Evolutionary conservation across 371 early-diverging fungal genomes (phyloP).

Genomic region (Phascolomyces articulosus): DNA sequence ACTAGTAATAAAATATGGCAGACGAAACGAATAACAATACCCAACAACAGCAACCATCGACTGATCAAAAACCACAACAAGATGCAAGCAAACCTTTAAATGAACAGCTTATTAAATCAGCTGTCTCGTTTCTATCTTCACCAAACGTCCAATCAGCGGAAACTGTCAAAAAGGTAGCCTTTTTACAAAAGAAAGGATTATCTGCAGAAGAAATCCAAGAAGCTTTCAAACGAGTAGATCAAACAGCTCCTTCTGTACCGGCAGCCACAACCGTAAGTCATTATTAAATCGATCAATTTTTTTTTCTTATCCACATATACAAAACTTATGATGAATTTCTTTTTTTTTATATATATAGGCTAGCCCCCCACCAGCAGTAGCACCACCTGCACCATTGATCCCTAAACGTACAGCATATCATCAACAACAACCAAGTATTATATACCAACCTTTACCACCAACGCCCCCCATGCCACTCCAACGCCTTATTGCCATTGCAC

Average conservation of each 20-base stretch:
- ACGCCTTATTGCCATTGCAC: conserved; percentile 38
- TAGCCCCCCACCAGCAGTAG: background rate
- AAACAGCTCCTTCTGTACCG: background rate
- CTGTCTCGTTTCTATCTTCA: conserved; percentile 60
- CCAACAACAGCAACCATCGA: background rate
- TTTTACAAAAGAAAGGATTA: conserved; percentile 64
- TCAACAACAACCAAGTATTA: conserved; percentile 18
- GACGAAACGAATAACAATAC: background rate
- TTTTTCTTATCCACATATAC: too few species aligned
- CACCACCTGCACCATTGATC: conserved; percentile 12
- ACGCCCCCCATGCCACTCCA: conserved; percentile 34
- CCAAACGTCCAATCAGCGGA: conserved; percentile 62
- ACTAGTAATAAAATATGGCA: background rate
- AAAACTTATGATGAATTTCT: too few species aligned
- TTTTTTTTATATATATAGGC: too few species aligned
- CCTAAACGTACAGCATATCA: conserved; percentile 5
- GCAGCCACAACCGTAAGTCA: background rate
- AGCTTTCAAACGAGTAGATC: conserved; percentile 46
- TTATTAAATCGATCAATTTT: background rate
- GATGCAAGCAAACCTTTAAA: conserved; percentile 32
- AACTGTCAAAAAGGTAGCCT: conserved; percentile 61
- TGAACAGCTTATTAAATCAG: conserved; percentile 59
- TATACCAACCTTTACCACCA: conserved; percentile 36
- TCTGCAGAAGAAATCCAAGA: conserved; percentile 61
- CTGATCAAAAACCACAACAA: background rate